Evolutionary conservation across 169 alveolate species (phyloP).

Genomic region (Eimeria necatrix): DNA sequence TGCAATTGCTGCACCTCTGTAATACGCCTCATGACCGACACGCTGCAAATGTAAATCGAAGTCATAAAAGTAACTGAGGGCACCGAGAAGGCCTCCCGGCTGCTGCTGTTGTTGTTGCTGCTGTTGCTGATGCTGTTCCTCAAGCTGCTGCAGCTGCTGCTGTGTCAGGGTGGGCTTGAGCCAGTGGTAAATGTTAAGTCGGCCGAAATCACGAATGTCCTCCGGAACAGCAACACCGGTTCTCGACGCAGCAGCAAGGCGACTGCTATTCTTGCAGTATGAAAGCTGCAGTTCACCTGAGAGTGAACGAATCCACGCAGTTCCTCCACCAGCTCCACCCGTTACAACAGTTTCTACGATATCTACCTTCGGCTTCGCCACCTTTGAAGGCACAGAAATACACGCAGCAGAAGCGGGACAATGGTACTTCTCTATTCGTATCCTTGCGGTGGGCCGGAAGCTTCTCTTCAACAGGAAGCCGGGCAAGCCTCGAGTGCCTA

Average conservation of each 20-base stretch:
- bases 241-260: constrained; percentile 3
- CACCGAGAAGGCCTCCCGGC: constrained; percentile 8
- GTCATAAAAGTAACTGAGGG: constrained; percentile 1
- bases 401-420: too few relatives aligned
- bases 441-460: too few relatives aligned
- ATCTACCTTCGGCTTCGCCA: too few relatives aligned
- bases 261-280: neutral
- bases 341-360: too few relatives aligned
- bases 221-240: constrained; percentile 22
- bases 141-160: constrained; percentile 30
- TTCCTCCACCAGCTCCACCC: too few relatives aligned
- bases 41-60: constrained; percentile 32
- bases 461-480: too few relatives aligned
- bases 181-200: constrained; percentile 9
- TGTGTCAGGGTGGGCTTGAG: neutral
- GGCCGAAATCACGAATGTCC: constrained; percentile 25
- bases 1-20: constrained; percentile 24
- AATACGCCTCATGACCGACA: too few relatives aligned
- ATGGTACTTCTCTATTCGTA: too few relatives aligned
- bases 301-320: too few relatives aligned
- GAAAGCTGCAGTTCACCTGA: neutral
- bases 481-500: too few relatives aligned
- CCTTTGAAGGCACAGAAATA: too few relatives aligned
- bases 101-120: constrained; percentile 6
- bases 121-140: neutral